Evolutionary conservation across 2,329 filamentous ascomycete species (phyloP).

Genomic region (Talaromyces sp.): DNA sequence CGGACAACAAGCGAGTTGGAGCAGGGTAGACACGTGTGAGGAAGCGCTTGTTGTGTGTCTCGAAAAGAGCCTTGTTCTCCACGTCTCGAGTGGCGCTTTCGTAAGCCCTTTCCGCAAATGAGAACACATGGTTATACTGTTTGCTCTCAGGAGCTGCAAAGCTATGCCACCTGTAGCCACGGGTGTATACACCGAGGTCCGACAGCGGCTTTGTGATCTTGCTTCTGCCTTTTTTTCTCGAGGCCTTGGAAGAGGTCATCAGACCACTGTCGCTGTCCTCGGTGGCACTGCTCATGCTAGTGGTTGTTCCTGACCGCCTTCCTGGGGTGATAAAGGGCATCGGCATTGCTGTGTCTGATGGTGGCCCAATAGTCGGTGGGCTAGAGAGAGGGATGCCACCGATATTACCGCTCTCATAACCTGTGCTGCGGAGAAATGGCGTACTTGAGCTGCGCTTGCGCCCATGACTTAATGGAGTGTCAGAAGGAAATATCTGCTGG

Average conservation of each 20-base stretch:
- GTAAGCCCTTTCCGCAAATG: slow-evolving; percentile 86
- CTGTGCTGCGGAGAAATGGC: slow-evolving; percentile 60
- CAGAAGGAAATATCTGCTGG: slow-evolving; percentile 32
- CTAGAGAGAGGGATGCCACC: slow-evolving; percentile 46
- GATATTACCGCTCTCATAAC: slow-evolving; percentile 53
- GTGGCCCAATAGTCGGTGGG: slow-evolving; percentile 47
- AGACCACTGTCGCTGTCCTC: slow-evolving; percentile 69
- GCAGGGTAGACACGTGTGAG: slow-evolving; percentile 94
- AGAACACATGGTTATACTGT: slow-evolving; percentile 90
- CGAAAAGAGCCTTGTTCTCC: slow-evolving; percentile 70
- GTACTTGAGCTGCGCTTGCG: slow-evolving; percentile 69
- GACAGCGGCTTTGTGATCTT: slow-evolving; percentile 83
- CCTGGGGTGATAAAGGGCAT: slow-evolving; percentile 35
- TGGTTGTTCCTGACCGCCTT: slow-evolving; percentile 42
- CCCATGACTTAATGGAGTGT: slow-evolving; percentile 14
- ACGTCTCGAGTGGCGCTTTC: slow-evolving; percentile 70
- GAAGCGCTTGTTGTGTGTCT: slow-evolving; percentile 85
- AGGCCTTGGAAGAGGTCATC: slow-evolving; percentile 48
- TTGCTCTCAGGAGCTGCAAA: slow-evolving; percentile 75
- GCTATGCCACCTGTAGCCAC: slow-evolving; percentile 74
- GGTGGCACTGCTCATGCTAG: slow-evolving; percentile 53
- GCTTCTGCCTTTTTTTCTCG: slow-evolving; percentile 53
- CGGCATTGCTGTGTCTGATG: slow-evolving; percentile 39
- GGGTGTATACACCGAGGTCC: slow-evolving; percentile 73
- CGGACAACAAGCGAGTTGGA: slow-evolving; percentile 72